Base-by-base conservation (phyloP, 2,329 filamentous ascomycete genomes). In the Chaetothyriales sp. region DNA sequence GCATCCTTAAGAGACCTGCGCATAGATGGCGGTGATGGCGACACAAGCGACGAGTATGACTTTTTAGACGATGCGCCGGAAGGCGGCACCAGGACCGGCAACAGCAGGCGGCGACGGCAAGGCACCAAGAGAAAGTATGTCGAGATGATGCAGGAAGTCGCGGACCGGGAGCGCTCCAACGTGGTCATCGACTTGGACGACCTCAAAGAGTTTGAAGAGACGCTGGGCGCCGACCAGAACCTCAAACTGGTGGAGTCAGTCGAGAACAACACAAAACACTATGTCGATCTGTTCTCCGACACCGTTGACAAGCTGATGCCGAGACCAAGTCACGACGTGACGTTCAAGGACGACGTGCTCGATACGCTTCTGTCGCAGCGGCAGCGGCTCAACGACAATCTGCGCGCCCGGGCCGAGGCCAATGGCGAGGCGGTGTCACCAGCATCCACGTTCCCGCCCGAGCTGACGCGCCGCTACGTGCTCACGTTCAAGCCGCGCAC, bases 351-450 rank as follows among this genome's bases (percentile, higher is more conserved):
- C 63, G 92, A 98, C 68, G 89, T 96, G 8, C 76, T 98, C 44
- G 92, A 98, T 68, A 86, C 98, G 26, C 83, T 98, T 62, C 93
- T 95, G 84, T 86, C 87, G 43, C 86, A 94, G 64, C 83, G 92
- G 60, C 81, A 86, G 60, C 83, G 82, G 61, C 81, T 88, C 60
- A 96, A 98, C 66, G 84, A 86, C 58, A 81, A 83, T 44, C 75
- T 93, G 55, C 70, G 75, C 18, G 75, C 80, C 59, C 75, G 77
- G n/a, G 78, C 80, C 20, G 83, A 86, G 59, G 74, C 77, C 50
- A 75, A 76, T 58, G 70, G 77, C 61, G 79, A 89, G 65, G 74
- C 80, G 5, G 76, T 77, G 3, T 67, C 80, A 22, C 74, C 81
- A 18, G 78, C 85, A 49, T 81, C 87, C 50, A 82, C 88, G 58